A percentile compares a stretch with the other conserved stretches of the same genome.
Conservation (phyloP, 2,329 filamentous ascomycete species). For the Blastomyces percursus region DNA sequence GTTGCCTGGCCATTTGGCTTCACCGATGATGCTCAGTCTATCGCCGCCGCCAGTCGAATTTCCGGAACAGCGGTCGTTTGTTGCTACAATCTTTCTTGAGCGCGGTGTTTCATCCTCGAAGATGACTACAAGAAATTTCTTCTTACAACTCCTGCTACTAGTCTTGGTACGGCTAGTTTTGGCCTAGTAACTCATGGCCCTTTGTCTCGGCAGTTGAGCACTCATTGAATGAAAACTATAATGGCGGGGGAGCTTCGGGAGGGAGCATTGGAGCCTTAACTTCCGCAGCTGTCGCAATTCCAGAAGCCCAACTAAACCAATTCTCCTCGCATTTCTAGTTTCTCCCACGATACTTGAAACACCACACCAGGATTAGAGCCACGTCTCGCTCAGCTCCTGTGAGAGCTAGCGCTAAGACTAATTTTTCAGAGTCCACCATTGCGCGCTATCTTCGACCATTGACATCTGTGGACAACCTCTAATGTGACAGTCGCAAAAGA, state of each 20-base stretch:
- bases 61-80: background rate
- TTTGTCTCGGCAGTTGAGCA: background rate
- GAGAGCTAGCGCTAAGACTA: background rate
- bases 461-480: background rate
- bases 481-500: background rate
- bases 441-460: background rate
- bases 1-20: background rate
- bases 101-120: background rate
- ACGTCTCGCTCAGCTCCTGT: background rate
- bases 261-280: background rate
- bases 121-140: background rate
- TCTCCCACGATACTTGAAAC: background rate
- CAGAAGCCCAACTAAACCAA: background rate
- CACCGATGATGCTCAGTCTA: background rate
- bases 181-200: background rate
- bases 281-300: background rate
- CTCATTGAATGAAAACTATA: background rate
- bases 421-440: background rate
- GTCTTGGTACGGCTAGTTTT: background rate
- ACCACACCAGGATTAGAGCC: background rate
- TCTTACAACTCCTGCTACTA: background rate
- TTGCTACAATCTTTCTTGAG: background rate
- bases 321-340: background rate
- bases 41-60: no score
- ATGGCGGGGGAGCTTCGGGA: background rate